phyloP scores from a whole-genome alignment of 78 protist genomes.

The Dictyostelium purpureum region DNA sequence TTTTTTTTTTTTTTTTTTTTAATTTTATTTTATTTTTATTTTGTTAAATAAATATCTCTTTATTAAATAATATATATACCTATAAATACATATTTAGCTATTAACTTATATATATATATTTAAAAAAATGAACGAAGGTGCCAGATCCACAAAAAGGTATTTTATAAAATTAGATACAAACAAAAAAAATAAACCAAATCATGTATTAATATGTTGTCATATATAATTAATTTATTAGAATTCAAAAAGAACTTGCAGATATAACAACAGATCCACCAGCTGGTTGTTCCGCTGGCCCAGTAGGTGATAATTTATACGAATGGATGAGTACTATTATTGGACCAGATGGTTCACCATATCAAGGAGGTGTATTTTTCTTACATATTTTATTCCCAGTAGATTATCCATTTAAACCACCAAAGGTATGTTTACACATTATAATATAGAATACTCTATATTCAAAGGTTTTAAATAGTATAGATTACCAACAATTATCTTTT shows the following conservation, averaged over 20 bases:
- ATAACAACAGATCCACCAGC: slow-evolving; percentile 85
- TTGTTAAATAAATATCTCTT: neutral
- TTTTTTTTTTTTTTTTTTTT: neutral
- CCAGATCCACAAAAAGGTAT: slow-evolving; percentile 19
- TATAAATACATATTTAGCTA: neutral
- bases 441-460: too few relatives aligned
- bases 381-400: slow-evolving; percentile 85
- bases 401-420: slow-evolving; percentile 93
- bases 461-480: neutral
- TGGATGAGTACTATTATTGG: slow-evolving; percentile 90
- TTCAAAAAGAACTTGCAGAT: slow-evolving; percentile 86
- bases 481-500: neutral
- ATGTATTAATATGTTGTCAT: neutral
- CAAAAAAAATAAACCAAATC: neutral
- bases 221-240: slow-evolving; percentile 26
- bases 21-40: neutral
- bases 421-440: slow-evolving; percentile 52
- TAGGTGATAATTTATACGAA: slow-evolving; percentile 86
- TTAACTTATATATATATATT: too few relatives aligned
- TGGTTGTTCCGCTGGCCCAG: slow-evolving; percentile 87
- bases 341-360: slow-evolving; percentile 84
- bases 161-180: neutral
- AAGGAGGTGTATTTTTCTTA: slow-evolving; percentile 90
- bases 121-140: too few relatives aligned
- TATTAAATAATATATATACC: neutral